These are phyloP conservation scores for Ophiostoma piceae DNA, from an alignment of 2,329 filamentous ascomycete genomes.

Conservation along the genomic window DNA sequence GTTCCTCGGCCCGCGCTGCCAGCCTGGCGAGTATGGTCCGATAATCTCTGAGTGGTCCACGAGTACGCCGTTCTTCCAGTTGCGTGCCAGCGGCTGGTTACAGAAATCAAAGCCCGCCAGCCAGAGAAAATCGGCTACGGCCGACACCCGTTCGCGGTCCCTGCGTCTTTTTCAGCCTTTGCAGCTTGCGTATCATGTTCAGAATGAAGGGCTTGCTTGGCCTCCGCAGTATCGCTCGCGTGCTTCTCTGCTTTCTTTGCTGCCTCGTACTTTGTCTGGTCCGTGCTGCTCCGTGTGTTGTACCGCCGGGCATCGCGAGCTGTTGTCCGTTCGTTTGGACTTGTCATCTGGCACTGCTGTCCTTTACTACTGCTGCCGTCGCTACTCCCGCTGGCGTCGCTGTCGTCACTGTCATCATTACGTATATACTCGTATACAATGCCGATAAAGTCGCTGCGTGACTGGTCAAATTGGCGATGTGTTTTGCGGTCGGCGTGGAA, in stretches of 20 bases:
- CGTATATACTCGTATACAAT: too few species aligned
- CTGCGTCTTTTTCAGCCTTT: slow-evolving; percentile 8
- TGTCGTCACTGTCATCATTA: background rate
- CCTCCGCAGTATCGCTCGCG: background rate
- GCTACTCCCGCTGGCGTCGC: background rate
- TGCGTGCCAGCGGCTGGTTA: slow-evolving; percentile 14
- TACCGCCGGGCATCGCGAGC: background rate
- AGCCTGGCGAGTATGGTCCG: slow-evolving; percentile 12
- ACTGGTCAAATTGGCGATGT: too few species aligned
- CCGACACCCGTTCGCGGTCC: slow-evolving; percentile 13
- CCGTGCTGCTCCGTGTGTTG: background rate
- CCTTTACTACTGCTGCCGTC: background rate
- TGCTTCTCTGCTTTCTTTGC: background rate
- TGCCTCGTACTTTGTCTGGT: background rate
- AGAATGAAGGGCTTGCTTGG: too few species aligned
- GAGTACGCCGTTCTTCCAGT: slow-evolving; percentile 20
- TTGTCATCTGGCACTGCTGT: background rate
- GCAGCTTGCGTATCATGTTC: too few species aligned
- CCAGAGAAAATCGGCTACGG: slow-evolving; percentile 18
- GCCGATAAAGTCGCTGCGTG: too few species aligned
- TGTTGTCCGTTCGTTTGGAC: background rate
- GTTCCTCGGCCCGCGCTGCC: background rate
- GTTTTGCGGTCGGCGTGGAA: too few species aligned
- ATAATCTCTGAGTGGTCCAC: slow-evolving; percentile 19
- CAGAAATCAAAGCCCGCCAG: slow-evolving; percentile 16